phyloP scores from a whole-genome alignment of 352 stramenopile genomes.

The Phytophthora rubi region DNA sequence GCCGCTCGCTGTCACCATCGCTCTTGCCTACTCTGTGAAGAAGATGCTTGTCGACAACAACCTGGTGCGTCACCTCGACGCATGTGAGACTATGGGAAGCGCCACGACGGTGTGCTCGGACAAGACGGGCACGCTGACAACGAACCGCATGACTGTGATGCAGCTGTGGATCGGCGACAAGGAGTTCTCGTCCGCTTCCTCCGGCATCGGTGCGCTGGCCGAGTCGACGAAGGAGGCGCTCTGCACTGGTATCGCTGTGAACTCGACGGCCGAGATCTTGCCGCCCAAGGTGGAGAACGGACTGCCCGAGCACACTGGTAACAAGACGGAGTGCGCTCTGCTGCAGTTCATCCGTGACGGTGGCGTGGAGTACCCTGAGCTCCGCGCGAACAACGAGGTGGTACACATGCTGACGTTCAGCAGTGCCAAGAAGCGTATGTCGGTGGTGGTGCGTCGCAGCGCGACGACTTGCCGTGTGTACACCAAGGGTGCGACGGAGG shows the following conservation, averaged over 20 bases:
- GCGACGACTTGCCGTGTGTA: slow-evolving; percentile 56
- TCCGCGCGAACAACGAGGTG: slow-evolving; percentile 46
- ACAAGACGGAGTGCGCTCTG: slow-evolving; percentile 74
- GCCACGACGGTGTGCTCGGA: slow-evolving; percentile 95
- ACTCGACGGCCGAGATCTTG: slow-evolving; percentile 70
- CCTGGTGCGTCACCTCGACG: background rate
- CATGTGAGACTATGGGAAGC: slow-evolving; percentile 51
- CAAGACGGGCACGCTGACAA: slow-evolving; percentile 97
- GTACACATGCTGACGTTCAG: slow-evolving; percentile 73
- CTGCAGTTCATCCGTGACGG: slow-evolving; percentile 62
- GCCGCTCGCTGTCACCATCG: slow-evolving; percentile 96
- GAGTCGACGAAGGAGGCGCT: slow-evolving; percentile 48
- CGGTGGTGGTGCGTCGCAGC: slow-evolving; percentile 56
- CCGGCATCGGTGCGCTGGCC: slow-evolving; percentile 34
- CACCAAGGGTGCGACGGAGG: slow-evolving; percentile 68
- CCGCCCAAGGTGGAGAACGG: slow-evolving; percentile 53
- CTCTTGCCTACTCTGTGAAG: background rate
- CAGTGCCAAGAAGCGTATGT: slow-evolving; percentile 78
- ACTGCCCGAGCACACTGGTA: slow-evolving; percentile 65
- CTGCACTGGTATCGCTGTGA: slow-evolving; percentile 53
- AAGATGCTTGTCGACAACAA: slow-evolving; percentile 2
- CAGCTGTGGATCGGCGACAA: slow-evolving; percentile 66
- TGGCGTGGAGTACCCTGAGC: slow-evolving; percentile 53
- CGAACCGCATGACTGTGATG: slow-evolving; percentile 97
- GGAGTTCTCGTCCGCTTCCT: slow-evolving; percentile 49